Percentiles rank a stretch among this genome's conserved stretches.
Evolutionary conservation across 2,329 filamentous ascomycete genomes (phyloP).

Genomic region (Claviceps pusilla): DNA sequence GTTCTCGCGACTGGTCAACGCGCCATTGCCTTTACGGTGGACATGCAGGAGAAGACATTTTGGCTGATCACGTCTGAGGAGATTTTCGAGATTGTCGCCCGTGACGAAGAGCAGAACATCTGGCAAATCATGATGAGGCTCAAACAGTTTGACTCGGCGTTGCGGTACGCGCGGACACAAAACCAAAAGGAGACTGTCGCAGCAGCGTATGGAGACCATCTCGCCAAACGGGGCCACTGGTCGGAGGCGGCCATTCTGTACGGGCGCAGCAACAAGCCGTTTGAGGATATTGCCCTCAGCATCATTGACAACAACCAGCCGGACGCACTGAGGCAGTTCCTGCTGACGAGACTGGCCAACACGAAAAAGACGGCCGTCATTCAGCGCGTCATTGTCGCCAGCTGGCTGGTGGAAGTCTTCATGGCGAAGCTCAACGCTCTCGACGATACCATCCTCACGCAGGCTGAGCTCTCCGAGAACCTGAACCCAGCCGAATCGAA

Average conservation of each 20-base stretch:
- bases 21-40: slow-evolving; percentile 70
- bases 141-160: slow-evolving; percentile 76
- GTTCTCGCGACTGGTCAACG: slow-evolving; percentile 68
- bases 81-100: slow-evolving; percentile 85
- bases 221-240: slow-evolving; percentile 69
- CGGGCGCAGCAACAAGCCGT: slow-evolving; percentile 89
- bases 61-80: slow-evolving; percentile 88
- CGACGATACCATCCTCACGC: slow-evolving; percentile 85
- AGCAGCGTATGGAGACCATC: slow-evolving; percentile 77
- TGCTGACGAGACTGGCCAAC: slow-evolving; percentile 66
- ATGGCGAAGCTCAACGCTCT: slow-evolving; percentile 94
- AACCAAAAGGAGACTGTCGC: slow-evolving; percentile 82
- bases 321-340: slow-evolving; percentile 79
- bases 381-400: slow-evolving; percentile 90
- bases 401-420: slow-evolving; percentile 88
- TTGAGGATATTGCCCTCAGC: slow-evolving; percentile 83
- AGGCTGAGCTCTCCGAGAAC: slow-evolving; percentile 63
- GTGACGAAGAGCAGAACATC: slow-evolving; percentile 79
- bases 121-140: slow-evolving; percentile 87
- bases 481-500: slow-evolving; percentile 56
- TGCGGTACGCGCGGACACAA: slow-evolving; percentile 67
- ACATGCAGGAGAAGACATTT: slow-evolving; percentile 89
- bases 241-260: slow-evolving; percentile 79
- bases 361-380: slow-evolving; percentile 75
- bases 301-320: slow-evolving; percentile 84